Evolutionary conservation across 257 asterid species (phyloP).

Genomic region (Solanum ossicruentum): DNA sequence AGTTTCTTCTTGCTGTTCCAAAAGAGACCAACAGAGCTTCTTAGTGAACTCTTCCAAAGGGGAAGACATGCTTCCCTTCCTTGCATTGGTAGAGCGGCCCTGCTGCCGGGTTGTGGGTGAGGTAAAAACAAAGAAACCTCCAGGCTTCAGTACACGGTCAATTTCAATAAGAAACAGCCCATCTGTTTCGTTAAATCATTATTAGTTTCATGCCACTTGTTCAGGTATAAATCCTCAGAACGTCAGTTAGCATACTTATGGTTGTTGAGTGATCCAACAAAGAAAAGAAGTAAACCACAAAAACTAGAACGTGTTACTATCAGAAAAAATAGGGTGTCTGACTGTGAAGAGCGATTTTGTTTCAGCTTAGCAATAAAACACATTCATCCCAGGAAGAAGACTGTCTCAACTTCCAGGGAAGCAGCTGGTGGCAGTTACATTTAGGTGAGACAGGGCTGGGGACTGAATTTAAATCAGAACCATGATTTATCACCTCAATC

Average conservation of each 20-base stretch:
- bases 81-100: constrained; percentile 23
- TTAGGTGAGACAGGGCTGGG: neutral
- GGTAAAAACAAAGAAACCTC: constrained; percentile 86
- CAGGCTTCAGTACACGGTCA: constrained; percentile 93
- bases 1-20: constrained; percentile 78
- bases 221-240: neutral
- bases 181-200: constrained; percentile 38
- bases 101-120: constrained; percentile 56
- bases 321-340: neutral
- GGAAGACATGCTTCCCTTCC: constrained; percentile 41
- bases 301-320: neutral
- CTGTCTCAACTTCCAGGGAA: neutral
- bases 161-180: constrained; percentile 76
- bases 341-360: neutral
- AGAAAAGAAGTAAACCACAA: neutral
- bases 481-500: neutral
- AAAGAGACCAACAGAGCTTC: constrained; percentile 68
- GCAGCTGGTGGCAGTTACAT: neutral
- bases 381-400: neutral
- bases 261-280: neutral
- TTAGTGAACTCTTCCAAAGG: constrained; percentile 53
- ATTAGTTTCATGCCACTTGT: constrained; percentile 10
- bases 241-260: neutral
- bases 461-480: neutral
- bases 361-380: neutral